Conservation (phyloP, 129 eudicot genomes). For the Solidago caesia region DNA sequence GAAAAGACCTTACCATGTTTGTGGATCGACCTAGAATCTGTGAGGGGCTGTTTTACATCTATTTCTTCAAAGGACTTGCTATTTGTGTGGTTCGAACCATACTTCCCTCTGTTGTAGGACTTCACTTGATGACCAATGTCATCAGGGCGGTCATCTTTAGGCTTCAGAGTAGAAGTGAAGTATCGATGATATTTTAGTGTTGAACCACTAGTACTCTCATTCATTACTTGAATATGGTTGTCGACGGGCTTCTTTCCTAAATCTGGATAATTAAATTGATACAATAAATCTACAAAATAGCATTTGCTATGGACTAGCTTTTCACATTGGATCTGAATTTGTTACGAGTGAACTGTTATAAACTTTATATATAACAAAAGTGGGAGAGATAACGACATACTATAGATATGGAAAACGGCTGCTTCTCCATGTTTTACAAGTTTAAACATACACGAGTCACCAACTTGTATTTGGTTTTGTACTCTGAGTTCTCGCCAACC, state of each 20-base stretch:
- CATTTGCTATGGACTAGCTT: too few relatives aligned
- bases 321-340: too few relatives aligned
- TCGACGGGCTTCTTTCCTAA: background rate
- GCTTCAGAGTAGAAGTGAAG: background rate
- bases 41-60: too few relatives aligned
- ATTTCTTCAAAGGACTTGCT: too few relatives aligned
- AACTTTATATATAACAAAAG: background rate
- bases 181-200: background rate
- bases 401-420: constrained; percentile 18
- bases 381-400: constrained; percentile 19
- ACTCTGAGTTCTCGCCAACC: constrained; percentile 5
- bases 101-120: background rate
- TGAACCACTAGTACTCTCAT: background rate
- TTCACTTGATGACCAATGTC: background rate
- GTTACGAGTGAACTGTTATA: background rate
- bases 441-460: constrained; percentile 27
- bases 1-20: too few relatives aligned
- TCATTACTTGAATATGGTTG: constrained; percentile 5
- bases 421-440: constrained; percentile 14
- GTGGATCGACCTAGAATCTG: too few relatives aligned
- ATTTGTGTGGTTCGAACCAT: too few relatives aligned
- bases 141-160: background rate
- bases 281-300: background rate
- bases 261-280: background rate
- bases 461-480: constrained; percentile 13